These are phyloP conservation scores for Narthecium ossifragum DNA, from an alignment of 106 monocot species.

Conservation along the genomic window DNA sequence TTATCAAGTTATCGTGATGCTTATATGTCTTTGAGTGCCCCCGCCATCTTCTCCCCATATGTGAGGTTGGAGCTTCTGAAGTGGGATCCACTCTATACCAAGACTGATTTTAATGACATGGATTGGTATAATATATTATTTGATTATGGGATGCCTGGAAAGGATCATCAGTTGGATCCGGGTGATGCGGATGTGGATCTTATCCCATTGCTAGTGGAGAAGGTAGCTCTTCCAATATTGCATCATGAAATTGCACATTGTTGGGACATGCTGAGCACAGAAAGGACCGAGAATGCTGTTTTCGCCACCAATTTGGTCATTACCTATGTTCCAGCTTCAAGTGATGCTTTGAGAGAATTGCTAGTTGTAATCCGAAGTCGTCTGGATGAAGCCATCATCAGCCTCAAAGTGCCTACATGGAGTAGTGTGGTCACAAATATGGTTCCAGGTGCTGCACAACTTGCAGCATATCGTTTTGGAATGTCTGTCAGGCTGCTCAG, in stretches of 20 bases:
- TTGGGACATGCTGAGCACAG: slow-evolving; percentile 84
- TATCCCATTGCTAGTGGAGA: slow-evolving; percentile 77
- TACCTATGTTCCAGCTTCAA: slow-evolving; percentile 62
- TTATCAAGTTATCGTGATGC: slow-evolving; percentile 68
- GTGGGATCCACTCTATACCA: slow-evolving; percentile 79
- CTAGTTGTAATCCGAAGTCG: slow-evolving; percentile 42
- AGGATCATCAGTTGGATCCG: slow-evolving; percentile 29
- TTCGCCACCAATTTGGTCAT: slow-evolving; percentile 63
- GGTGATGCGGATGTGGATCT: slow-evolving; percentile 76
- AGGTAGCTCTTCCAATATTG: slow-evolving; percentile 88
- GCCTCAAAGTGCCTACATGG: slow-evolving; percentile 66
- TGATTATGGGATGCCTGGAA: slow-evolving; percentile 51
- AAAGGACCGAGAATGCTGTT: slow-evolving; percentile 67
- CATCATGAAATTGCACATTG: slow-evolving; percentile 78
- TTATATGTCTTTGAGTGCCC: slow-evolving; percentile 66
- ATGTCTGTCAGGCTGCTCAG: slow-evolving; percentile 60
- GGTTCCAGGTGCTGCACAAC: slow-evolving; percentile 75
- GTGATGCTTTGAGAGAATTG: slow-evolving; percentile 52
- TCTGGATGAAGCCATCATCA: slow-evolving; percentile 43
- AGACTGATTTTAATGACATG: slow-evolving; percentile 74
- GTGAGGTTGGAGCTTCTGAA: slow-evolving; percentile 88
- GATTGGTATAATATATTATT: slow-evolving; percentile 78
- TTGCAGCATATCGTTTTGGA: slow-evolving; percentile 81
- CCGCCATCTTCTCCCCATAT: slow-evolving; percentile 75
- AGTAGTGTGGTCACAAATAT: slow-evolving; percentile 34